Percentiles rank a stretch among this genome's conserved stretches.
Conservation (phyloP, 23 red algal genomes). For the Cyanidiococcus yangmingshanensis region DNA sequence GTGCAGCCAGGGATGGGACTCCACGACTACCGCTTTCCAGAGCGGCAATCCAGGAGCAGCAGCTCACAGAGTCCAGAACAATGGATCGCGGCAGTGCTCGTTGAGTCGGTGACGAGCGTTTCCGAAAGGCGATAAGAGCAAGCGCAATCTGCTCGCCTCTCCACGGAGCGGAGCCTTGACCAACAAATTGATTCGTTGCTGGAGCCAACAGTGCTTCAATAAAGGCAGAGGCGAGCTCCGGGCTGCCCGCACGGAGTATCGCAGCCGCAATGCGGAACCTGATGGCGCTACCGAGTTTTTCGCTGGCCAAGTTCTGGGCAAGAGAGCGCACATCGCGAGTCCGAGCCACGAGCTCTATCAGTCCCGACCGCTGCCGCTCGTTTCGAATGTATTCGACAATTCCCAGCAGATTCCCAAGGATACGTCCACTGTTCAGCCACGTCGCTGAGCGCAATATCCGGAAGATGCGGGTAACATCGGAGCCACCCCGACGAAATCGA, state of each 20-base stretch:
- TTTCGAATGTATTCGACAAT: background rate
- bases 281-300: background rate
- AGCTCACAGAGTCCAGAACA: background rate
- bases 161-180: background rate
- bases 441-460: background rate
- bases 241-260: background rate
- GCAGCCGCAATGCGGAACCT: background rate
- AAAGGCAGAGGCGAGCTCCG: background rate
- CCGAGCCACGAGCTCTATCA: background rate
- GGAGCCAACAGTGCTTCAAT: background rate
- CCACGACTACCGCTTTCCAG: background rate
- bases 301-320: background rate
- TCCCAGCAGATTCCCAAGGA: background rate
- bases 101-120: background rate
- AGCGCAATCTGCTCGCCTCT: conserved; percentile 5
- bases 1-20: background rate
- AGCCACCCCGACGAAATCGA: background rate
- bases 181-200: background rate
- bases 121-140: background rate
- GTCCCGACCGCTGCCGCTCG: background rate
- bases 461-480: background rate
- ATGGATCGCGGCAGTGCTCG: background rate
- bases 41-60: background rate
- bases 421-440: background rate
- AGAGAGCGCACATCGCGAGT: background rate